phyloP scores from a whole-genome alignment of 108 stramenopile species.

The Phaeodactylum tricornutum region DNA sequence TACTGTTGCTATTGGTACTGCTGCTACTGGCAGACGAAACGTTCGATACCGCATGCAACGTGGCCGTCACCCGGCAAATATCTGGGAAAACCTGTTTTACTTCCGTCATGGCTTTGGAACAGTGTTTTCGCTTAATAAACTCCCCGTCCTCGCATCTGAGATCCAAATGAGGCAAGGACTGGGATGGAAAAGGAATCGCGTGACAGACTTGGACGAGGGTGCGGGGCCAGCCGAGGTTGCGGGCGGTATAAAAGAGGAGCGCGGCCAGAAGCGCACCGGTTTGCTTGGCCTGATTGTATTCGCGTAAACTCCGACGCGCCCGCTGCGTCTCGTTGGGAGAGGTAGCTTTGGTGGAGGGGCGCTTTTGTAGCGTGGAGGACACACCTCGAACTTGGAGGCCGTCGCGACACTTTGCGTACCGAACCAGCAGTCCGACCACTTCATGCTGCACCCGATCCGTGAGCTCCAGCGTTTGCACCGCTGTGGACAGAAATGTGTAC shows the following conservation, averaged over 20 bases:
- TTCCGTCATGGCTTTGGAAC: conserved; percentile 42
- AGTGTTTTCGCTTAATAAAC: conserved; percentile 42
- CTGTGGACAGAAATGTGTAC: conserved; percentile 24
- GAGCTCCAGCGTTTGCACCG: conserved; percentile 14
- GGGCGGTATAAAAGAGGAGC: conserved; percentile 30
- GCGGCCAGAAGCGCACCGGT: conserved; percentile 31
- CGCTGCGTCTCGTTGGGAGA: not conserved
- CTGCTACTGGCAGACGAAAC: not conserved
- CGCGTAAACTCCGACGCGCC: conserved; percentile 11
- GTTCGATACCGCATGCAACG: too few species aligned
- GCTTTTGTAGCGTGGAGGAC: conserved; percentile 6
- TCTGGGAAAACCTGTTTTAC: conserved; percentile 36
- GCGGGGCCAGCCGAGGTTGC: conserved; percentile 23
- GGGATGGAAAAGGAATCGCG: conserved; percentile 12
- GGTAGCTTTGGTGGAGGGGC: not conserved
- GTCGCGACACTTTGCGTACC: conserved; percentile 29
- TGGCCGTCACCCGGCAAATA: conserved; percentile 8
- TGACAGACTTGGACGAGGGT: conserved; percentile 33
- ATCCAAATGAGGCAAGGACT: not conserved
- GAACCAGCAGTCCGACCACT: conserved; percentile 14
- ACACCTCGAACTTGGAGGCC: conserved; percentile 37
- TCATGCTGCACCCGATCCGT: conserved; percentile 29
- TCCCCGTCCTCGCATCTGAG: not conserved
- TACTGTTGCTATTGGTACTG: not conserved
- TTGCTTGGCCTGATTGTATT: conserved; percentile 40